Base-by-base conservation (phyloP, 2,329 filamentous ascomycete species). In the Aspergillus fumigatiaffinis region DNA sequence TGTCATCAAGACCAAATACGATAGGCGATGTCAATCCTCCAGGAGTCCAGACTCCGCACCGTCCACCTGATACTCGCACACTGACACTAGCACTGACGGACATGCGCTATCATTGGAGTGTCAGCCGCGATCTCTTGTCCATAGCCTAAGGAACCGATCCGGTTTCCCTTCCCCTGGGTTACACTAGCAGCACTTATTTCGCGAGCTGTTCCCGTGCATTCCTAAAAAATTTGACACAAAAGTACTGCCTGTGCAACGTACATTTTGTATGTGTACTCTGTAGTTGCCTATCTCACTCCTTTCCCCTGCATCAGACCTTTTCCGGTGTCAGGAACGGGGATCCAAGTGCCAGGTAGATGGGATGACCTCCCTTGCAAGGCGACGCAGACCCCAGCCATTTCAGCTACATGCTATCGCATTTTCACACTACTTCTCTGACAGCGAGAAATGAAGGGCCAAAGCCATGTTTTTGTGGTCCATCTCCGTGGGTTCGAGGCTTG, bases 281-380 rank as follows among this genome's bases (percentile, higher is more conserved):
- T 52, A 7, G 2, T 52, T 42, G 4, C 3, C 10, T 35, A 7
- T 3, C 25, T 38, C 29, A 14, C 38, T 35, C 32, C 54, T 48
- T 26, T 59, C 51, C 57, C 52, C 32, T 38, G 32, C 32, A n/a
- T 38, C 32, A 53, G 51, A 29, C 49, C 28, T 12, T 25, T 25
- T 6, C 14, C 14, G 14, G 14, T 49, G 21, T 48, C 53, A 54
- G 50, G 58, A 50, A 55, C 42, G 17, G 14, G 35, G 55, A 52
- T 53, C 58, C 59, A 47, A 54, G 54, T 53, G 46, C 60, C 62
- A 60, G 57, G 56, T 63, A 49, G 23, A 65, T 60, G 60, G 63
- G 59, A 56, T 60, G 46, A 49, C 9, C 56, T 55, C 56, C 61
- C 50, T 57, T 38, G 32, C 32, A 38, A 38, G 14, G 62, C 29